Percentiles rank a stretch among this genome's conserved stretches.
phyloP scores from a whole-genome alignment of 73 alveolate genomes.

The Tetrahymena borealis region DNA sequence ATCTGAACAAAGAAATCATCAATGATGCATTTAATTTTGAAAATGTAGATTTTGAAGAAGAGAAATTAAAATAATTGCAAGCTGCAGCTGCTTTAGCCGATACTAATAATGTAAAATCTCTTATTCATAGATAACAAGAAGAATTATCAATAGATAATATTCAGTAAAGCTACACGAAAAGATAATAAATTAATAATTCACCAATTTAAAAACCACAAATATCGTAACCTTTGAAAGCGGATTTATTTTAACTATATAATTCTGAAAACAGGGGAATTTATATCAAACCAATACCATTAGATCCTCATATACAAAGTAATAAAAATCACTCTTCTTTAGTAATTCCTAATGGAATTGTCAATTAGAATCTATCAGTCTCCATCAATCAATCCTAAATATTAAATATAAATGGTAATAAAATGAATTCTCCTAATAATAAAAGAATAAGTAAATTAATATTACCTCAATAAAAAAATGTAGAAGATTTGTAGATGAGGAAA shows the following conservation, averaged over 20 bases:
- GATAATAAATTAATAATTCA: background rate
- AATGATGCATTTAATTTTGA: background rate
- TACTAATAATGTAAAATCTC: too few species aligned
- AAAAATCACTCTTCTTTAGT: background rate
- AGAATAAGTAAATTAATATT: too few species aligned
- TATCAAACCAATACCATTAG: background rate
- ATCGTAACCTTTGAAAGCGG: background rate
- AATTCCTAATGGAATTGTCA: background rate
- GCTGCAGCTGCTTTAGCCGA: background rate
- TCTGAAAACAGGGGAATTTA: background rate
- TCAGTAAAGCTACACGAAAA: background rate
- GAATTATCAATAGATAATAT: background rate
- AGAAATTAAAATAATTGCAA: background rate
- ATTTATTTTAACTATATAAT: background rate
- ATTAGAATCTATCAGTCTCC: background rate
- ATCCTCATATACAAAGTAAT: background rate
- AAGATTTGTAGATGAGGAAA: background rate
- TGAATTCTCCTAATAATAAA: too few species aligned
- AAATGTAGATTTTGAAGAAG: background rate
- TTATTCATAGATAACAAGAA: too few species aligned
- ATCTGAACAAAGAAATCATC: background rate
- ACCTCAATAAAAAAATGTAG: too few species aligned
- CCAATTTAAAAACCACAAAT: background rate
- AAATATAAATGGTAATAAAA: too few species aligned
- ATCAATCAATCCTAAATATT: too few species aligned